Evolutionary conservation across 2,329 filamentous ascomycete genomes (phyloP).

Genomic region (Penicillium sp.): DNA sequence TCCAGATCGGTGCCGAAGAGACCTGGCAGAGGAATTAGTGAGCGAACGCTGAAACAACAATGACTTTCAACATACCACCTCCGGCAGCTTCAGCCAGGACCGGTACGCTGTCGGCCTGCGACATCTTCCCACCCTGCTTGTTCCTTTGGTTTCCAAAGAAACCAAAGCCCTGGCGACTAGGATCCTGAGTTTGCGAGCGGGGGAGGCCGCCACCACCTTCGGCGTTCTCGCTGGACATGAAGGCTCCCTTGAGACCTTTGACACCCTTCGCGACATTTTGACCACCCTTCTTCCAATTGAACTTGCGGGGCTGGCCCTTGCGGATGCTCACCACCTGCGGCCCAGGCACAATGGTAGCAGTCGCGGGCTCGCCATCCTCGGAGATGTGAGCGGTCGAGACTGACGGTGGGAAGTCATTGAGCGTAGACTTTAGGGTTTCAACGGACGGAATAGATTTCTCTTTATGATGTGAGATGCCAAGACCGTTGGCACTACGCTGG

Average conservation of each 20-base stretch:
- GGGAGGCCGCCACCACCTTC: constrained; percentile 32
- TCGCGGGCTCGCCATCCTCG: constrained; percentile 63
- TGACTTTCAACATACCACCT: constrained; percentile 35
- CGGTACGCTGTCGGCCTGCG: constrained; percentile 45
- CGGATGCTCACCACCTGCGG: constrained; percentile 95
- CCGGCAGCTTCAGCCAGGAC: constrained; percentile 38
- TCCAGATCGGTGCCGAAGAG: constrained; percentile 89
- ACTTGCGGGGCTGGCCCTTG: constrained; percentile 92
- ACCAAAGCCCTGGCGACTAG: constrained; percentile 61
- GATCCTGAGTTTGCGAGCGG: constrained; percentile 44
- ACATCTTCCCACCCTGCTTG: constrained; percentile 42
- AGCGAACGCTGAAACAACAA: background rate
- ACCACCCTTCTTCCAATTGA: constrained; percentile 97
- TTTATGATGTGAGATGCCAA: constrained; percentile 60
- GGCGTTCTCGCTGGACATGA: constrained; percentile 66
- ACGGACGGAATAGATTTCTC: constrained; percentile 49
- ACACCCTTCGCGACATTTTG: constrained; percentile 93
- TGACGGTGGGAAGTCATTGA: constrained; percentile 55
- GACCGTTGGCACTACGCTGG: constrained; percentile 47
- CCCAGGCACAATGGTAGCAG: constrained; percentile 60
- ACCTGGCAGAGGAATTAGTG: constrained; percentile 35
- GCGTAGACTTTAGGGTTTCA: constrained; percentile 46
- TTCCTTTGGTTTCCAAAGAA: constrained; percentile 61
- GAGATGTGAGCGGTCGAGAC: constrained; percentile 55
- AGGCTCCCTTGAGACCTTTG: constrained; percentile 90